Percentiles rank a stretch among this genome's conserved stretches.
These are phyloP conservation scores for Cytospora piceae DNA, from an alignment of 2,329 filamentous ascomycete species.

Conservation along the genomic window DNA sequence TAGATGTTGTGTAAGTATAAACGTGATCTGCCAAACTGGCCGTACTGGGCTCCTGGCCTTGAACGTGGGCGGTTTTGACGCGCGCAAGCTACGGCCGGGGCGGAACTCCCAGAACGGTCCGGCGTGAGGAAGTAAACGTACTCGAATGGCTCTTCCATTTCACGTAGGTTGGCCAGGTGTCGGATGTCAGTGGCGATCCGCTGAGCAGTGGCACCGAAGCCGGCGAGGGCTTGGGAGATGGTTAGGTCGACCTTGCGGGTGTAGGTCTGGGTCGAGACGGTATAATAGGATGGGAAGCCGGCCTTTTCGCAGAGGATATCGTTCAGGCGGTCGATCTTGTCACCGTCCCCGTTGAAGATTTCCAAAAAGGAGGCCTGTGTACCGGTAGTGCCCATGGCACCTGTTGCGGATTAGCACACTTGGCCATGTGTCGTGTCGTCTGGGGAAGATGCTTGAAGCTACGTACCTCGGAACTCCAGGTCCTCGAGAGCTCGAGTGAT, in stretches of 20 bases:
- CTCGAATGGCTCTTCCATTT: slow-evolving; percentile 67
- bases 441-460: neutral
- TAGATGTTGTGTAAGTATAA: too few species aligned
- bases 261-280: slow-evolving; percentile 68
- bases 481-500: slow-evolving; percentile 70
- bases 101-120: too few species aligned
- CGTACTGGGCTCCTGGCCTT: too few species aligned
- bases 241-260: slow-evolving; percentile 81
- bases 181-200: slow-evolving; percentile 76
- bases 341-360: slow-evolving; percentile 52
- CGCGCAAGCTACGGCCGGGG: too few species aligned
- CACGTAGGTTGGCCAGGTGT: slow-evolving; percentile 75
- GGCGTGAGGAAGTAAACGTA: too few species aligned
- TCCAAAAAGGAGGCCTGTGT: slow-evolving; percentile 67
- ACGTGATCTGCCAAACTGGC: too few species aligned
- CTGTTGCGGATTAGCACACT: neutral
- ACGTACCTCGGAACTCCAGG: slow-evolving; percentile 72
- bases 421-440: slow-evolving; percentile 38
- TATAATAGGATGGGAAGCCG: slow-evolving; percentile 58
- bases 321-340: slow-evolving; percentile 59
- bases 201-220: slow-evolving; percentile 77
- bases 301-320: slow-evolving; percentile 58
- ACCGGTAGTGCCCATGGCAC: slow-evolving; percentile 67
- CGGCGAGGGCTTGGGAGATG: slow-evolving; percentile 79
- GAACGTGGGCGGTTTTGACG: too few species aligned